Evolutionary conservation across 441 rosid species (phyloP).

Genomic region (Macaranga tanarius): DNA sequence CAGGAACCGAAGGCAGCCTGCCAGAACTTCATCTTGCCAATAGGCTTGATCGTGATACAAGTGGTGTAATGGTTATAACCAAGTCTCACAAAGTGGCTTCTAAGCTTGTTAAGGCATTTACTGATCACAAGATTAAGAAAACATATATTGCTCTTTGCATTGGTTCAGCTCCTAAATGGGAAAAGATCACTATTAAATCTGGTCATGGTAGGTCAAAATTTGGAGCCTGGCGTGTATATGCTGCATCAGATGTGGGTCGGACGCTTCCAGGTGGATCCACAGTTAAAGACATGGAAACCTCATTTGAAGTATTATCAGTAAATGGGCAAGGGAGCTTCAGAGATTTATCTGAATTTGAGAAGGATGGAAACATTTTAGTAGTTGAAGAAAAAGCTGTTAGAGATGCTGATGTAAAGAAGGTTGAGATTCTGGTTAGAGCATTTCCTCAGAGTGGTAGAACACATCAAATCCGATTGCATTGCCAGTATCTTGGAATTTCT

Average conservation of each 20-base stretch:
- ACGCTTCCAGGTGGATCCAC: conserved; percentile 76
- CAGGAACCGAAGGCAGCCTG: conserved; percentile 27
- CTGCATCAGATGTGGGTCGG: conserved; percentile 66
- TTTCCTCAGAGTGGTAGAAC: conserved; percentile 84
- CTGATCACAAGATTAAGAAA: conserved; percentile 69
- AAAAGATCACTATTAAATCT: conserved; percentile 58
- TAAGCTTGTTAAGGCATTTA: conserved; percentile 77
- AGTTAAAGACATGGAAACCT: conserved; percentile 82
- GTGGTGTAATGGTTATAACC: conserved; percentile 80
- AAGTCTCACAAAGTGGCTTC: conserved; percentile 86
- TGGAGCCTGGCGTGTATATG: conserved; percentile 90
- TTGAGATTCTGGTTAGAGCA: conserved; percentile 71
- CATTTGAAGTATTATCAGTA: conserved; percentile 62
- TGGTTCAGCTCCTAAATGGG: conserved; percentile 67
- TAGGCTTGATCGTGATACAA: conserved; percentile 85
- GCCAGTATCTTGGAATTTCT: conserved; percentile 84
- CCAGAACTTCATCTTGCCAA: conserved; percentile 83
- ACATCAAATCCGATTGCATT: conserved; percentile 92
- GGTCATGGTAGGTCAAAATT: conserved; percentile 95
- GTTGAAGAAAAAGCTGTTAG: conserved; percentile 46
- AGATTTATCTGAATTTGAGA: conserved; percentile 28
- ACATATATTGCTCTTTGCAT: conserved; percentile 72
- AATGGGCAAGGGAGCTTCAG: conserved; percentile 38
- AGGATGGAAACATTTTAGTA: conserved; percentile 31
- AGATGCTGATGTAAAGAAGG: conserved; percentile 32